Percentiles rank a stretch among this genome's conserved stretches.
These are phyloP conservation scores for Pythium plurisporium DNA, from an alignment of 352 stramenopile species.

Conservation along the genomic window DNA sequence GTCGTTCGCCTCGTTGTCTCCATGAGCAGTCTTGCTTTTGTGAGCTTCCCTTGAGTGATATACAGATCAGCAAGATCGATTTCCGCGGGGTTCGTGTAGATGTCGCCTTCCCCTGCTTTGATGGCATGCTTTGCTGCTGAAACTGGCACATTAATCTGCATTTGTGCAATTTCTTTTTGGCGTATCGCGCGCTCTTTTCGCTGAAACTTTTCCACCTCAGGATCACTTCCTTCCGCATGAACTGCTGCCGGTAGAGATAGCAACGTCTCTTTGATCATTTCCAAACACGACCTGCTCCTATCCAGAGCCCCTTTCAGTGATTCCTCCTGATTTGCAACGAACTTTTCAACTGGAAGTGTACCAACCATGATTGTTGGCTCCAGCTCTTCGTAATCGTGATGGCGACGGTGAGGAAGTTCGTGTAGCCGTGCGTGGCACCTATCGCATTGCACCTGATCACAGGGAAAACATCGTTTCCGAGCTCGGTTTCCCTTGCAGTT, in stretches of 20 bases:
- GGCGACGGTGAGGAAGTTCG: constrained; percentile 39
- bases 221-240: not conserved
- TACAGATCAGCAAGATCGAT: constrained; percentile 54
- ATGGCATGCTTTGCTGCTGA: constrained; percentile 41
- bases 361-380: constrained; percentile 27
- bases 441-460: constrained; percentile 58
- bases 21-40: constrained; percentile 40
- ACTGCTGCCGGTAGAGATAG: constrained; percentile 7
- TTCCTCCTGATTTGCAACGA: constrained; percentile 25
- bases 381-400: constrained; percentile 50
- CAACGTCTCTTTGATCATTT: constrained; percentile 28
- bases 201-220: constrained; percentile 45
- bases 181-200: constrained; percentile 35
- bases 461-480: constrained; percentile 43
- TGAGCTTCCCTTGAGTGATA: constrained; percentile 51
- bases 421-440: constrained; percentile 57
- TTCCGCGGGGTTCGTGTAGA: constrained; percentile 46
- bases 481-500: constrained; percentile 46
- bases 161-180: constrained; percentile 53
- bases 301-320: constrained; percentile 23
- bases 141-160: constrained; percentile 49
- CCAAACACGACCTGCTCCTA: constrained; percentile 26
- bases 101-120: constrained; percentile 28
- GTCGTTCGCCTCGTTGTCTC: constrained; percentile 24
- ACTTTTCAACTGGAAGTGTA: constrained; percentile 15